phyloP scores from a whole-genome alignment of 1,284 basidiomycete species.

The Cryptococcus sp. region DNA sequence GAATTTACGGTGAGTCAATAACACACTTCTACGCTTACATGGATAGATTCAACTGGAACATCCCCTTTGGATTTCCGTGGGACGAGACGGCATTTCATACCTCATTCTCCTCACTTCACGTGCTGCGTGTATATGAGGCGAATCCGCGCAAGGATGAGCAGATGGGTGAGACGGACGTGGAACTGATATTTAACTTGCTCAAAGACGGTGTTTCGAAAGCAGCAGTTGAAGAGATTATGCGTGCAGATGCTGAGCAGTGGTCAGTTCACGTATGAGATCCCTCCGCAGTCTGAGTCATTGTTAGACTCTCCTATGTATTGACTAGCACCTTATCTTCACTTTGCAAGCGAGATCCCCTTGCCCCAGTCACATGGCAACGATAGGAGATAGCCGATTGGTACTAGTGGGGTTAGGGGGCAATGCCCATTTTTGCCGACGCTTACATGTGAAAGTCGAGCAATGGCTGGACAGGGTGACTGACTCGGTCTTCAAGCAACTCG shows the following conservation, averaged over 20 bases:
- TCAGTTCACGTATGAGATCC: too few relatives aligned
- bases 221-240: neutral
- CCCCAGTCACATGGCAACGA: too few relatives aligned
- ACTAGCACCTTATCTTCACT: too few relatives aligned
- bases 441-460: too few relatives aligned
- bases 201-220: neutral
- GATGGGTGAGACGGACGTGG: neutral
- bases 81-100: constrained; percentile 27
- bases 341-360: too few relatives aligned
- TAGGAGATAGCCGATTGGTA: too few relatives aligned
- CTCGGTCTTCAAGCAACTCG: too few relatives aligned
- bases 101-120: constrained; percentile 15
- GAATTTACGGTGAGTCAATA: constrained; percentile 20
- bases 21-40: neutral
- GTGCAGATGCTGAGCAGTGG: neutral
- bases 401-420: too few relatives aligned
- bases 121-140: constrained; percentile 32
- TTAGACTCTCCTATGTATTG: too few relatives aligned
- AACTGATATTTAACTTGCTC: neutral
- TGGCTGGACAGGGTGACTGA: too few relatives aligned
- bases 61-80: constrained; percentile 24
- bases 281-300: too few relatives aligned
- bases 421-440: too few relatives aligned
- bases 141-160: constrained; percentile 14
- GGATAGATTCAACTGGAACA: constrained; percentile 30